Base-by-base conservation (phyloP, 352 stramenopile species). In the Pythium periplocum region DNA sequence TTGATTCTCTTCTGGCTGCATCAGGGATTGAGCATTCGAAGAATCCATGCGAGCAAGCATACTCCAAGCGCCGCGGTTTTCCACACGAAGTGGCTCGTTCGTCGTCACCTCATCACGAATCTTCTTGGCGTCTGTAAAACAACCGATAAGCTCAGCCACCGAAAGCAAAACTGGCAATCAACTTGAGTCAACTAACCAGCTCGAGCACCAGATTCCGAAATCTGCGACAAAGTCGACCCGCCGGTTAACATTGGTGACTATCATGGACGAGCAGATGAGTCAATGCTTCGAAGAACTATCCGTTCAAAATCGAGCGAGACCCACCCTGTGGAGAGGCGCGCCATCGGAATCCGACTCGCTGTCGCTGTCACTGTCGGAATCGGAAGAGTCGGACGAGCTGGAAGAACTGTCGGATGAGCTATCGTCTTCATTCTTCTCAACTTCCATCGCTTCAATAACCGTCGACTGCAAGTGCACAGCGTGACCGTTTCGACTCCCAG, bases 301-400 rank as follows among this genome's bases (percentile, higher is more conserved):
- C 17, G 17, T 26, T 26, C 17, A 26, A 26, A 26, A 26, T 26
- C 17, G 17, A 26, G 17, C 17, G 17, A 26, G 17, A 91, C 79
- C 70, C 71, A 91, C 83, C 81, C 80, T 78, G 83, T 95, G 70
- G 32, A 95, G 69, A 80, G 80, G 82, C 73, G 68, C 78, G 43
- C 63, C 67, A 53, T 85, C 74, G 37, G 86, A 85, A 44, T 93
- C 79, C 36, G 82, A 95, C 57, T 94, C 84, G 35, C 76, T 90
- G 35, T 93, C 82, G 71, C 81, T 91, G 62, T 90, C 80, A 64
- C 75, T 91, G 61, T 93, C 84, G 46, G 84, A 95, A 55, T 94
- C 82, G 12, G 73, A 86, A 12, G 77, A 90, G 57, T 88, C 79
- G 47, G 75, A 90, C n/a, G 76, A 87, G 64, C 79, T 90, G 30